phyloP scores from a whole-genome alignment of 441 rosid genomes.

The Aquilaria agallochum region DNA sequence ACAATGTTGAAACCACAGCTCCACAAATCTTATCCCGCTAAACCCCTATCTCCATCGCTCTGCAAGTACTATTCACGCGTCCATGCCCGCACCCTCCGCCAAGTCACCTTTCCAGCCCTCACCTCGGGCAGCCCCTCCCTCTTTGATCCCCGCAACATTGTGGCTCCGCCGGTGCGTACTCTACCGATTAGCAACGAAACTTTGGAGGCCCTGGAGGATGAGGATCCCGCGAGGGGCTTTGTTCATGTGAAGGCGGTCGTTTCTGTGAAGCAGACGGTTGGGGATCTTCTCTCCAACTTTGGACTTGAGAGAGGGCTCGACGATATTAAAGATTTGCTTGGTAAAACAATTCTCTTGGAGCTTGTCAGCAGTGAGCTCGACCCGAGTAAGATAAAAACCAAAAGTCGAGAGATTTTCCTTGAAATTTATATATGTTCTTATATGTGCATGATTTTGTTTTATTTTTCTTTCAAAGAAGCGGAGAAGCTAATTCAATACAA shows the following conservation, averaged over 20 bases:
- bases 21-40: slow-evolving; percentile 8
- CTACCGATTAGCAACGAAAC: slow-evolving; percentile 23
- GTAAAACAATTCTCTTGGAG: slow-evolving; percentile 55
- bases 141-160: neutral
- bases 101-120: slow-evolving; percentile 9
- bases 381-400: slow-evolving; percentile 28
- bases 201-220: neutral
- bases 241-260: slow-evolving; percentile 29
- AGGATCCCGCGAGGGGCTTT: neutral
- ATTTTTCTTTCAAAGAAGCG: too few relatives aligned
- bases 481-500: too few relatives aligned
- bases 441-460: neutral
- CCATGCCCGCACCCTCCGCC: neutral
- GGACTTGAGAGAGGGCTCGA: too few relatives aligned
- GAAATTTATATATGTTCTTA: neutral
- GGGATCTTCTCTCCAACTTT: slow-evolving; percentile 4
- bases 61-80: slow-evolving; percentile 25
- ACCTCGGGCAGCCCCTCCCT: neutral
- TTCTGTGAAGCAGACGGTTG: slow-evolving; percentile 24
- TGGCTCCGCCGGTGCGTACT: neutral
- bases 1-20: slow-evolving; percentile 25
- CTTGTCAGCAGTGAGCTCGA: slow-evolving; percentile 52
- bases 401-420: neutral
- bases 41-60: slow-evolving; percentile 8
- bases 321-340: slow-evolving; percentile 26